Evolutionary conservation across 164 flowering plant species (phyloP).

Genomic region (Akebia trifoliata): DNA sequence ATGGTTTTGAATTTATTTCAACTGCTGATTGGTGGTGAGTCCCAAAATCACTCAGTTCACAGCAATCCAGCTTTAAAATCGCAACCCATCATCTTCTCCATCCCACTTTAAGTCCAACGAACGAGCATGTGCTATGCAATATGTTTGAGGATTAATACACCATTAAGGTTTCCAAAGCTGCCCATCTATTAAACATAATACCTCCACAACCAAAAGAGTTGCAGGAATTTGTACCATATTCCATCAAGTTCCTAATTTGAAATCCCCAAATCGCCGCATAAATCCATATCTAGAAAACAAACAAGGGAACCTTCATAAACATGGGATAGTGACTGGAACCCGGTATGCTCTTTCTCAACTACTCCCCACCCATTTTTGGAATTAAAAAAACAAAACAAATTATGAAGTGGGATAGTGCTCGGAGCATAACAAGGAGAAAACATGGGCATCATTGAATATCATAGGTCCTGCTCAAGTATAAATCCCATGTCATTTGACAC

Average conservation of each 20-base stretch:
- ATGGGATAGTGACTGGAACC: constrained; percentile 16
- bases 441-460: not conserved
- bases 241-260: constrained; percentile 64
- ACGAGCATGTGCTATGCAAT: constrained; percentile 26
- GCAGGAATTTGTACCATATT: constrained; percentile 52
- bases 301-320: constrained; percentile 43
- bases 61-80: constrained; percentile 32
- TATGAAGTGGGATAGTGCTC: constrained; percentile 11
- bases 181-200: constrained; percentile 44
- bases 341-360: constrained; percentile 7
- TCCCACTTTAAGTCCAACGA: constrained; percentile 28
- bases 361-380: constrained; percentile 14
- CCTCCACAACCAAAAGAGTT: constrained; percentile 54
- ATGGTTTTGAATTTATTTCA: too few species aligned
- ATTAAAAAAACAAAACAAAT: constrained; percentile 16
- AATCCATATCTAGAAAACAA: constrained; percentile 62
- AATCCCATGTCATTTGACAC: not conserved
- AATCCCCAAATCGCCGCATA: constrained; percentile 61
- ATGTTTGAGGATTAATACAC: constrained; percentile 56
- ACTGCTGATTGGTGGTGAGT: too few species aligned
- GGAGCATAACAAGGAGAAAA: not conserved
- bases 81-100: constrained; percentile 31
- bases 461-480: not conserved
- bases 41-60: constrained; percentile 22
- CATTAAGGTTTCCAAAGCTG: constrained; percentile 35